Conservation (phyloP, 1,139 yeast species). For the Debaryomycetaceae sp. region DNA sequence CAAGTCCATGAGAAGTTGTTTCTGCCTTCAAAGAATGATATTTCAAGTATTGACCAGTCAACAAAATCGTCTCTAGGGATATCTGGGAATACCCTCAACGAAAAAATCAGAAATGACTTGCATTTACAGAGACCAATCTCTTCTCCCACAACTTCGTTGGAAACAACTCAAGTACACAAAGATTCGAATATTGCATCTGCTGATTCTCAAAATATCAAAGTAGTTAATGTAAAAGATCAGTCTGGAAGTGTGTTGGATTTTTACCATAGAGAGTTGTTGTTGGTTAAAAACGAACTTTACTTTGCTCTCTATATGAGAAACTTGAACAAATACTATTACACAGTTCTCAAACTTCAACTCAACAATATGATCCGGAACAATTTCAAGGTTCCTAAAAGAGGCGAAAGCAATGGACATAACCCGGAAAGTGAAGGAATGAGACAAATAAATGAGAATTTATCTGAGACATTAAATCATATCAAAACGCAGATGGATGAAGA, state of each 20-base stretch:
- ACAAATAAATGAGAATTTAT: conserved; percentile 2
- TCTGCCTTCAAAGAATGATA: conserved; percentile 11
- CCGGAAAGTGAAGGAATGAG: conserved; percentile 6
- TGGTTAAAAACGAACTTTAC: conserved; percentile 61
- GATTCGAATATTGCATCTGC: conserved; percentile 5
- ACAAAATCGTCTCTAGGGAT: conserved; percentile 8
- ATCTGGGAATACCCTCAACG: conserved; percentile 9
- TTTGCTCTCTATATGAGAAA: conserved; percentile 56
- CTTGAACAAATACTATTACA: conserved; percentile 46
- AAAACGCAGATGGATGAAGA: conserved; percentile 15
- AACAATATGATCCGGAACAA: conserved; percentile 22
- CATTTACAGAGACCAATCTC: conserved; percentile 16
- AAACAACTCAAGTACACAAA: conserved; percentile 20
- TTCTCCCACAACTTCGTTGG: conserved; percentile 24
- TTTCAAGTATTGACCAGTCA: conserved; percentile 8
- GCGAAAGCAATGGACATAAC: conserved; percentile 6
- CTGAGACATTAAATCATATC: conserved; percentile 2
- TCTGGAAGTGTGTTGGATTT: conserved; percentile 34
- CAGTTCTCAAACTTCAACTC: conserved; percentile 30
- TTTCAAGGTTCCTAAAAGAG: conserved; percentile 3
- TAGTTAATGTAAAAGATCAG: conserved; percentile 1
- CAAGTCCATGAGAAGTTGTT: conserved; percentile 35
- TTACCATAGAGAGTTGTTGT: conserved; percentile 56
- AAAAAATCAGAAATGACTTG: conserved; percentile 15
- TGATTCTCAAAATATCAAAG: not conserved